Percentiles rank a stretch among this genome's conserved stretches.
Evolutionary conservation across 352 stramenopile species (phyloP).

Genomic region (Globisporangium paddicum): DNA sequence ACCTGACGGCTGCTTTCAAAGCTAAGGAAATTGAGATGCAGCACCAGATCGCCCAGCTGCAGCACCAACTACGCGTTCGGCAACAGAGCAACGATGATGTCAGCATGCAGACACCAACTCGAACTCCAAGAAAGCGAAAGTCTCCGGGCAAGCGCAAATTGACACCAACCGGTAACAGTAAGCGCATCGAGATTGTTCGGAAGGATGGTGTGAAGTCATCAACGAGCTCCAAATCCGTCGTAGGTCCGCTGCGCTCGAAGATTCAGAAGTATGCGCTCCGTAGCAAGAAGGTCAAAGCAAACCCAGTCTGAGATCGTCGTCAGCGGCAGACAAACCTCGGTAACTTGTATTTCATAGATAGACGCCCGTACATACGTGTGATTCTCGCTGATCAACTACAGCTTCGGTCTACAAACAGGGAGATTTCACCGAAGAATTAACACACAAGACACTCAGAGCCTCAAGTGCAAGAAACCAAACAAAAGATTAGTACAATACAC

Average conservation of each 20-base stretch:
- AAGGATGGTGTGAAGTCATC: constrained; percentile 40
- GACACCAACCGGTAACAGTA: constrained; percentile 27
- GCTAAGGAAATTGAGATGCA: constrained; percentile 70
- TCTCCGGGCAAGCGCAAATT: constrained; percentile 53
- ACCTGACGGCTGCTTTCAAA: constrained; percentile 50
- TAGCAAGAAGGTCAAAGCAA: constrained; percentile 55
- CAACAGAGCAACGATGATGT: constrained; percentile 19
- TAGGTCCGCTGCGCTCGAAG: constrained; percentile 46
- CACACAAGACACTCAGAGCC: constrained; percentile 1
- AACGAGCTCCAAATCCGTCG: constrained; percentile 36
- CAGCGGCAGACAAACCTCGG: not conserved
- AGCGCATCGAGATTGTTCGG: constrained; percentile 22
- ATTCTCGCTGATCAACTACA: constrained; percentile 1
- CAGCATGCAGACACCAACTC: constrained; percentile 25
- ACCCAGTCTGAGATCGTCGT: constrained; percentile 26
- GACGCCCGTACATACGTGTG: not conserved
- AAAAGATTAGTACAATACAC: constrained; percentile 7
- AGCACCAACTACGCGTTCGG: constrained; percentile 32
- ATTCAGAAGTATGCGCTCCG: constrained; percentile 35
- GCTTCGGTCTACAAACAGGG: not conserved
- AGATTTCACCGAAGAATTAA: not conserved
- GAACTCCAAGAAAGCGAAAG: constrained; percentile 25
- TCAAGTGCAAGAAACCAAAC: not conserved
- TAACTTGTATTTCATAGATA: constrained; percentile 10
- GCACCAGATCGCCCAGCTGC: constrained; percentile 52